phyloP scores from a whole-genome alignment of 495 filamentous ascomycete species.

The Penicillium crystallinum region DNA sequence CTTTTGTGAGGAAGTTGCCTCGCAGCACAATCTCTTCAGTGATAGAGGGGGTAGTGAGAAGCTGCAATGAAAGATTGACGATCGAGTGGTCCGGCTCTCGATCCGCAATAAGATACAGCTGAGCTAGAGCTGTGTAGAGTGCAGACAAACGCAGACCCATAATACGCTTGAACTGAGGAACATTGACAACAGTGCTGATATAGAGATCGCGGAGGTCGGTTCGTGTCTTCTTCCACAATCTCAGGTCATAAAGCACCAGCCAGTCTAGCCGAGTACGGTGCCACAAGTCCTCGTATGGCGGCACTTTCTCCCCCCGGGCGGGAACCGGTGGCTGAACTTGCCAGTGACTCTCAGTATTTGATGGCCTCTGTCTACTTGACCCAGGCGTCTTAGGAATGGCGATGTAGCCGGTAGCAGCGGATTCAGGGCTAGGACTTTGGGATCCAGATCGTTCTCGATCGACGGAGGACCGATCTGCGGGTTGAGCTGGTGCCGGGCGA shows the following conservation, averaged over 20 bases:
- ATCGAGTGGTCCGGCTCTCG: constrained; percentile 97
- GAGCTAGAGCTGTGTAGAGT: constrained; percentile 86
- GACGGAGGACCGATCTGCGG: constrained; percentile 54
- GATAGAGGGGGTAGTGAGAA: constrained; percentile 93
- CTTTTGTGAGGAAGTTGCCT: constrained; percentile 92
- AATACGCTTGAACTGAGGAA: constrained; percentile 94
- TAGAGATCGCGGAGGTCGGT: constrained; percentile 89
- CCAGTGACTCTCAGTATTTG: constrained; percentile 71
- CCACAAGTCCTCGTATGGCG: constrained; percentile 76
- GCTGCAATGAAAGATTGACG: constrained; percentile 92
- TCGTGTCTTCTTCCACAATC: constrained; percentile 93
- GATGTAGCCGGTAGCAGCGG: constrained; percentile 21
- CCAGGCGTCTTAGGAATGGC: constrained; percentile 37
- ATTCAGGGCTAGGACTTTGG: constrained; percentile 18
- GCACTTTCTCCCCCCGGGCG: constrained; percentile 48
- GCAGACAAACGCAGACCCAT: constrained; percentile 88
- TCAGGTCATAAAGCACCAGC: constrained; percentile 92
- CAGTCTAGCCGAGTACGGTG: constrained; percentile 88
- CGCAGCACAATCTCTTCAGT: constrained; percentile 89
- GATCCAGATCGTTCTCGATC: constrained; percentile 33
- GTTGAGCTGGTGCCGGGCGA: constrained; percentile 5
- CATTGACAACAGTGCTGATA: constrained; percentile 90
- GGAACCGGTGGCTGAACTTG: constrained; percentile 69
- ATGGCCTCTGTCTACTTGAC: constrained; percentile 30
- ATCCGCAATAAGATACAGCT: constrained; percentile 94